Base-by-base conservation (phyloP, 805 yeast genomes). In the Starmera dryadoides region DNA sequence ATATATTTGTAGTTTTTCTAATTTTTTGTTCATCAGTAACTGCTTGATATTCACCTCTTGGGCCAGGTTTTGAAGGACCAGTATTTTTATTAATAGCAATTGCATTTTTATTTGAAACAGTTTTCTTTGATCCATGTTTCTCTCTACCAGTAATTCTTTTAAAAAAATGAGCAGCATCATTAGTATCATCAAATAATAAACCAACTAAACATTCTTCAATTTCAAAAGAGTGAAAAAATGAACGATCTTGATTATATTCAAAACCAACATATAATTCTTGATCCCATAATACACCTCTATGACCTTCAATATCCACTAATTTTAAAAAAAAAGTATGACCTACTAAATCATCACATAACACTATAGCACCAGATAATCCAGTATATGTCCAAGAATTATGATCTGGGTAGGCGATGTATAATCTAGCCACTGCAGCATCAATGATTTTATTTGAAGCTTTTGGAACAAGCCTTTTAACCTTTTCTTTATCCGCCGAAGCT, bases 171-270 rank as follows among this genome's bases (percentile, higher is more conserved):
- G 85, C 66, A 0, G 98, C 98, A 50, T 93, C 98, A 38, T 66
- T 69, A 40, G 84, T 77, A 62, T 91, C 96, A 49, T 88, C 96
- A 59, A 93, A 93, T 37, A 93, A 62, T 18, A 93, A 67, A 0
- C 98, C 98, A 10, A 79, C 88, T 38, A 70, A 71, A 56, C 96
- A 89, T 18, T 86, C 94, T 50, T 93, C 98, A 34, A 87, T 68
- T 64, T 93, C 98, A 63, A 93, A 93, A 6, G 94, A 72, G 59
- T 93, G 98, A 71, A 93, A 93, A 62, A 86, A 93, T 30, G 95
- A 79, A 25, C 98, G 75, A 60, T 93, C 98, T 60, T 93, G 98
- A 55, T 85, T 77, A 62, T 93, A 93, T 50, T 81, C 81, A 59
- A 93, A 88, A 52, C 86, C 82, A 11, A 86, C 80, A 53, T 86